Percentiles rank a stretch among this genome's conserved stretches.
These are phyloP conservation scores for Apocynum venetum DNA, from an alignment of 257 asterid genomes.

Conservation along the genomic window DNA sequence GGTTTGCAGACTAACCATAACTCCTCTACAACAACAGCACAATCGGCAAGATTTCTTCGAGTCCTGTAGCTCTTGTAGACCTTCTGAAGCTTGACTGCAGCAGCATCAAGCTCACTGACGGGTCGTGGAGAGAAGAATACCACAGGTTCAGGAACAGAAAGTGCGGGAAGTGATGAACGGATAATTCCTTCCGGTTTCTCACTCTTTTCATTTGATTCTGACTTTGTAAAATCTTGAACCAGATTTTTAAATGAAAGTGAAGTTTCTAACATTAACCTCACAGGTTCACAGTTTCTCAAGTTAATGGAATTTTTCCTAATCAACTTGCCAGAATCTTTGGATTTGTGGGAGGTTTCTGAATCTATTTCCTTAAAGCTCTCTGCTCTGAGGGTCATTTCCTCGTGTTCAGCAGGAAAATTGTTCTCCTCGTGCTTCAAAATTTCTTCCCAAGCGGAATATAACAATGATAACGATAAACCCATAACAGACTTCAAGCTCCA, in stretches of 20 bases:
- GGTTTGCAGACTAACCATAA: constrained; percentile 55
- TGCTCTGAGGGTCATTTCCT: constrained; percentile 32
- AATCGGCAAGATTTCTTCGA: constrained; percentile 86
- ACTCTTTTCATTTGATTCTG: constrained; percentile 19
- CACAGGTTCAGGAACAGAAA: constrained; percentile 57
- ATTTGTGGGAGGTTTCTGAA: constrained; percentile 23
- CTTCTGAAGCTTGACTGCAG: constrained; percentile 85
- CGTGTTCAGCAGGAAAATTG: constrained; percentile 15
- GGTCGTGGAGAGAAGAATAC: constrained; percentile 64
- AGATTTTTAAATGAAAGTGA: constrained; percentile 69
- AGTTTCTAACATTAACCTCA: constrained; percentile 46
- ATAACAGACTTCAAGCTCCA: constrained; percentile 14
- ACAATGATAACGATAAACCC: constrained; percentile 36
- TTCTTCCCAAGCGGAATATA: constrained; percentile 42
- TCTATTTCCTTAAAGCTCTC: constrained; percentile 33
- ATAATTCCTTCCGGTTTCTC: neutral
- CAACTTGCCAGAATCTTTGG: constrained; percentile 30
- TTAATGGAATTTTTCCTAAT: constrained; percentile 56
- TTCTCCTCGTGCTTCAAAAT: constrained; percentile 19
- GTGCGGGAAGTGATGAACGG: constrained; percentile 4
- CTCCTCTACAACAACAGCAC: constrained; percentile 97
- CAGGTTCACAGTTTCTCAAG: constrained; percentile 55
- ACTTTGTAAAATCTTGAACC: constrained; percentile 31
- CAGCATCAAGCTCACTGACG: constrained; percentile 80
- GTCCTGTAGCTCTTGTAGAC: constrained; percentile 90